Conservation (phyloP, 139 green algal species). For the Diplosphaera chodatii region DNA sequence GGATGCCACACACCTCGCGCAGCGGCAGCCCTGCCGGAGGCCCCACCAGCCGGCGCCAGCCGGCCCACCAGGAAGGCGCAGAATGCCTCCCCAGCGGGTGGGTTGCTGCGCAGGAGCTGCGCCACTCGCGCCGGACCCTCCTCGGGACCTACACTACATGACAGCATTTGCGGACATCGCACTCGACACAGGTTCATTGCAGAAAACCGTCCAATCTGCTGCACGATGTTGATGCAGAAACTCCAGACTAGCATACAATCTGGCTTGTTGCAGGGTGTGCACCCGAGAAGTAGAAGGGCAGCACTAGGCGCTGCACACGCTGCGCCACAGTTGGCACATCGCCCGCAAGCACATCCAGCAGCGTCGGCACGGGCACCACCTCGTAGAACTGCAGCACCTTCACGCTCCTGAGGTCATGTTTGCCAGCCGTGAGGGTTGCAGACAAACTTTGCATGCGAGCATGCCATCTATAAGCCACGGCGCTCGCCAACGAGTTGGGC, state of each 20-base stretch:
- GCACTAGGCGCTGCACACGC: constrained; percentile 50
- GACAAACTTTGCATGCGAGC: too few species aligned
- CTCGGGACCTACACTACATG: background rate
- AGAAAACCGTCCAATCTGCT: too few species aligned
- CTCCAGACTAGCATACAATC: too few species aligned
- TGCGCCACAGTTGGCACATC: constrained; percentile 22
- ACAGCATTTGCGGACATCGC: background rate
- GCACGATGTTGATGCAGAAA: too few species aligned
- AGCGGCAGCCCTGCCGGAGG: background rate
- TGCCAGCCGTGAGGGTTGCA: too few species aligned
- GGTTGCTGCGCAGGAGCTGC: constrained; percentile 53
- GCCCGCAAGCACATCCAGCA: constrained; percentile 48
- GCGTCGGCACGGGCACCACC: constrained; percentile 46
- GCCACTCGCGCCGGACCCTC: constrained; percentile 46
- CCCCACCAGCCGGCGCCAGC: background rate
- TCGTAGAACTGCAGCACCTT: constrained; percentile 52
- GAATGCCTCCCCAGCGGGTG: constrained; percentile 45
- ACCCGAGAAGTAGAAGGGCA: constrained; percentile 60
- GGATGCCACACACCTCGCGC: too few species aligned
- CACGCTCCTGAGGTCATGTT: constrained; percentile 6
- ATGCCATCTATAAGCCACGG: too few species aligned
- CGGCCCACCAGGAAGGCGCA: constrained; percentile 40
- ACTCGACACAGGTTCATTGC: background rate
- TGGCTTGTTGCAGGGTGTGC: background rate
- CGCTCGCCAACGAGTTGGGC: too few species aligned